Evolutionary conservation across 78 protist species (phyloP).

Genomic region (Guillardia theta): DNA sequence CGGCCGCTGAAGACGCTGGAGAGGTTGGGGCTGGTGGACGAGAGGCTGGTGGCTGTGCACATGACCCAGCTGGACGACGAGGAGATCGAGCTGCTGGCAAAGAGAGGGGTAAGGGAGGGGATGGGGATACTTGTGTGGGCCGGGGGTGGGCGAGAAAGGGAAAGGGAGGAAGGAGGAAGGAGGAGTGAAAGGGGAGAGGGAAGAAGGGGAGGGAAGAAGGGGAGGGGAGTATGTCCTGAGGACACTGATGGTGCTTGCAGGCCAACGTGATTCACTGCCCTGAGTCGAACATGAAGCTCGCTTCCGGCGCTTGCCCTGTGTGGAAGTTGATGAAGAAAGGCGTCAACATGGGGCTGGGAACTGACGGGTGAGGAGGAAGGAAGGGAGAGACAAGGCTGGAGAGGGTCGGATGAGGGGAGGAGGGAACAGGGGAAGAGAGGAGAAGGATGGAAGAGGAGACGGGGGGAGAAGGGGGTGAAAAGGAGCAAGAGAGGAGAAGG

Average conservation of each 20-base stretch:
- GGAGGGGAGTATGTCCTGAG: too few species aligned
- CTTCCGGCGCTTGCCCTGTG: constrained; percentile 56
- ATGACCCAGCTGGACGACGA: constrained; percentile 62
- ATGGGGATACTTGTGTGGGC: too few species aligned
- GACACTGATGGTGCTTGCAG: background rate
- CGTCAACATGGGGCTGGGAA: constrained; percentile 62
- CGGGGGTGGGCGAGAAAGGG: too few species aligned
- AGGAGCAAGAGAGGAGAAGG: too few species aligned
- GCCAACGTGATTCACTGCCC: constrained; percentile 61
- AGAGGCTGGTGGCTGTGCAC: constrained; percentile 66
- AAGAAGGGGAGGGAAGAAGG: too few species aligned
- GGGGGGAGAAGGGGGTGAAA: too few species aligned
- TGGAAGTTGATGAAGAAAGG: constrained; percentile 33
- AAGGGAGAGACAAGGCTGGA: constrained; percentile 53
- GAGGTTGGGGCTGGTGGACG: constrained; percentile 22
- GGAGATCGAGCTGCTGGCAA: constrained; percentile 42
- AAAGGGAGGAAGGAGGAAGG: too few species aligned
- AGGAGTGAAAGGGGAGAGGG: too few species aligned
- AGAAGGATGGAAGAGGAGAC: too few species aligned
- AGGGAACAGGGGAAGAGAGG: too few species aligned
- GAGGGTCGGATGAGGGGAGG: too few species aligned
- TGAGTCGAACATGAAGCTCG: constrained; percentile 65
- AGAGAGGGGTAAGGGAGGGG: background rate
- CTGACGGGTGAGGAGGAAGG: constrained; percentile 61
- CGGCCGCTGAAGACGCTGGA: background rate